Base-by-base conservation (phyloP, 345 rosid species). In the Gossypium anomalum region DNA sequence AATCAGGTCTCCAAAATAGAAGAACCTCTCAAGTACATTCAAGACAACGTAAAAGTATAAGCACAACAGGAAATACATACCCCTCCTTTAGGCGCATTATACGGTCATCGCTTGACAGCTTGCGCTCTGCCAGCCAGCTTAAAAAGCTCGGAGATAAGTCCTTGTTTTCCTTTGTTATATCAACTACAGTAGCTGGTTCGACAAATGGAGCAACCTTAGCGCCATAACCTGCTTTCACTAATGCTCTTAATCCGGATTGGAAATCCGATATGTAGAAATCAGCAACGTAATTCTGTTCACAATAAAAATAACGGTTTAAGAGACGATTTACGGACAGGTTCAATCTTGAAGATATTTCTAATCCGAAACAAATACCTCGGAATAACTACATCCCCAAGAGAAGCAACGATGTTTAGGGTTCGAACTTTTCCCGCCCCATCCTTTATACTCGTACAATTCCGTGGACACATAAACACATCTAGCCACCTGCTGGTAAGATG, bases 211-310 rank as follows among this genome's bases (percentile, higher is more conserved):
- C 83, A 80, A 93, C 94, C 86, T 89, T 92, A 3, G 98, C 86
- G 70, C 98, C 98, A 72, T 87, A 86, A 29, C 98, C 98, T 2
- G 96, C 96, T 85, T 92, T 92, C 63, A 93, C 97, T 75, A 92
- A 72, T 51, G 98, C 98, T 78, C 98, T 84, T 44, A 93, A 82
- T 56, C 98, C 98, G 7, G 97, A 88, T 20, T 92, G 98, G 63
- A 93, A 90, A 78, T 93, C 98, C 43, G 98, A 93, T 57, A 93
- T 79, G 86, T 93, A 93, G 81, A 93, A 93, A 80, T 93, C 98
- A 17, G 94, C 86, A 72, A 90, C 90, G 70, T 89, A 87, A 70
- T 85, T 88, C 98, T 93, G 92, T 80, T 84, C 82, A 84, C 22
- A 25, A 25, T 56, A 34, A 49, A 55, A 17, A 27, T 53, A 17